Percentiles rank a stretch among this genome's conserved stretches.
phyloP scores from a whole-genome alignment of 495 filamentous ascomycete species.

The Aspergillus bridgeri region DNA sequence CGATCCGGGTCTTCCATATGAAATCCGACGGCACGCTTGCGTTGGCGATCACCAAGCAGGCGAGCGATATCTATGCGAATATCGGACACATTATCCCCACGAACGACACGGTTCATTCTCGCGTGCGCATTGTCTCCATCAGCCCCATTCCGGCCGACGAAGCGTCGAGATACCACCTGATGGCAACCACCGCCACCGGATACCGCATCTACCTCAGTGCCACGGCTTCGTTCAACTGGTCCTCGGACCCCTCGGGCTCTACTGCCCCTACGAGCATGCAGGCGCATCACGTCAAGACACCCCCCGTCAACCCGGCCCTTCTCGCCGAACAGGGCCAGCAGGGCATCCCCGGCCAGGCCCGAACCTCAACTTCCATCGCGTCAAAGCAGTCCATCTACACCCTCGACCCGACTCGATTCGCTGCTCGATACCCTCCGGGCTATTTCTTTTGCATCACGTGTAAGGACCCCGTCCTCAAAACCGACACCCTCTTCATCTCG shows the following conservation, averaged over 20 bases:
- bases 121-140: slow-evolving; percentile 73
- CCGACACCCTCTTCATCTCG: slow-evolving; percentile 75
- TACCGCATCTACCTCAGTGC: slow-evolving; percentile 91
- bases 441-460: slow-evolving; percentile 82
- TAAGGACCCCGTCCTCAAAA: slow-evolving; percentile 46
- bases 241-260: slow-evolving; percentile 48
- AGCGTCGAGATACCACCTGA: slow-evolving; percentile 77
- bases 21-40: slow-evolving; percentile 48
- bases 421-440: slow-evolving; percentile 75
- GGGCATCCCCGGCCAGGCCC: slow-evolving; percentile 24
- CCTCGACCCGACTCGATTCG: slow-evolving; percentile 52
- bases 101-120: slow-evolving; percentile 62
- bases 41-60: slow-evolving; percentile 54
- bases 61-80: slow-evolving; percentile 54
- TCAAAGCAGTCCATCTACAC: slow-evolving; percentile 38
- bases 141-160: slow-evolving; percentile 78
- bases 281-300: slow-evolving; percentile 90
- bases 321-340: slow-evolving; percentile 29
- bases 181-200: slow-evolving; percentile 86
- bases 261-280: slow-evolving; percentile 92
- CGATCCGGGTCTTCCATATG: slow-evolving; percentile 84
- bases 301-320: slow-evolving; percentile 53
- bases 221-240: slow-evolving; percentile 70
- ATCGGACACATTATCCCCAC: slow-evolving; percentile 76
- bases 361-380: slow-evolving; percentile 25